phyloP scores from a whole-genome alignment of 441 rosid genomes.

The Jatropha podagrica region DNA sequence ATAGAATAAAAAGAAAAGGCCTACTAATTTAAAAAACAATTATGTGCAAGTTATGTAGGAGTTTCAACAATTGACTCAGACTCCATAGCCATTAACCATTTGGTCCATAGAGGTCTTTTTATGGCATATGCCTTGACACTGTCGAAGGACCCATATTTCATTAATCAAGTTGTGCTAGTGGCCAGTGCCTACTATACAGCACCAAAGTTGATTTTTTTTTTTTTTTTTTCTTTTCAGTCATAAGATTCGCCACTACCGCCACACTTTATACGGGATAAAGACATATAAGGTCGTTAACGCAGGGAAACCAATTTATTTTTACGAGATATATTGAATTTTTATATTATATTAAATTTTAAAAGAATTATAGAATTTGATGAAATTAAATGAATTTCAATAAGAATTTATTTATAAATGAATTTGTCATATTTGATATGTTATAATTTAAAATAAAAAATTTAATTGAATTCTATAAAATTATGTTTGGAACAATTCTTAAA shows the following conservation, averaged over 20 bases:
- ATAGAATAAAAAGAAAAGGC: no score
- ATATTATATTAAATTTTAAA: no score
- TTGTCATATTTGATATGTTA: no score
- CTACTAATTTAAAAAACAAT: no score
- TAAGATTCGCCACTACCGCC: constrained; percentile 33
- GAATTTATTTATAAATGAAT: no score
- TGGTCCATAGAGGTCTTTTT: background rate
- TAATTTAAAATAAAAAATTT: no score
- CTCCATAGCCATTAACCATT: background rate
- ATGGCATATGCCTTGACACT: background rate
- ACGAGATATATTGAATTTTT: no score
- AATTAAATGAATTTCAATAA: no score
- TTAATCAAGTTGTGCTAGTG: constrained; percentile 2
- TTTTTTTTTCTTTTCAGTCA: background rate
- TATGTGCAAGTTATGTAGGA: no score
- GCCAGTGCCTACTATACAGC: constrained; percentile 6
- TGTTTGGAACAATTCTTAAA: no score
- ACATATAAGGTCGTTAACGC: constrained; percentile 24
- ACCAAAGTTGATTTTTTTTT: background rate
- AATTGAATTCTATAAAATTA: no score
- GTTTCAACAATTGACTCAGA: background rate
- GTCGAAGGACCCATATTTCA: background rate
- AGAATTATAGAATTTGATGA: no score
- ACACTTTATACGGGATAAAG: constrained; percentile 19
- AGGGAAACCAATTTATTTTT: background rate